A percentile compares a stretch with the other conserved stretches of the same genome.
These are phyloP conservation scores for Myxozyma vanderwaltii DNA, from an alignment of 805 yeast genomes.

Conservation along the genomic window DNA sequence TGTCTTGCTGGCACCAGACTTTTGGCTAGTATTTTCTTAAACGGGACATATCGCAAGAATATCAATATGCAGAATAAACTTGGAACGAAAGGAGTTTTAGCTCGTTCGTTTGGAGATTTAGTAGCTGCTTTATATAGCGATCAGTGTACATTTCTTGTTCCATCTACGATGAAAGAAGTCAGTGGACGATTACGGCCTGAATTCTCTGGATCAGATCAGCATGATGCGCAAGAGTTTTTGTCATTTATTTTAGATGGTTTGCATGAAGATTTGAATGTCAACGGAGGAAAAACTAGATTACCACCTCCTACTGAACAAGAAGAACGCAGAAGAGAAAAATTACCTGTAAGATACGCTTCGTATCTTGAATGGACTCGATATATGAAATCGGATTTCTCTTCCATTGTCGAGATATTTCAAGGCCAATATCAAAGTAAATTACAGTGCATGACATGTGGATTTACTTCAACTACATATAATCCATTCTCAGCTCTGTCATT, in stretches of 20 bases:
- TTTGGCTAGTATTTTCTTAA: conserved; percentile 62
- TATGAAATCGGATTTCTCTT: conserved; percentile 73
- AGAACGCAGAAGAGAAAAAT: conserved; percentile 67
- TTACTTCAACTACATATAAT: conserved; percentile 82
- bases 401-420: conserved; percentile 78
- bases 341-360: conserved; percentile 79
- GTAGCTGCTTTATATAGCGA: conserved; percentile 55
- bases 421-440: conserved; percentile 86
- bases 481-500: conserved; percentile 77
- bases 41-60: conserved; percentile 61
- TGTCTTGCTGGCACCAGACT: conserved; percentile 75
- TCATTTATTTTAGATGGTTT: conserved; percentile 72
- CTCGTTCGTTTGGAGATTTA: conserved; percentile 65
- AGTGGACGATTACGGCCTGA: conserved; percentile 67
- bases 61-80: conserved; percentile 71
- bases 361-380: conserved; percentile 92
- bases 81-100: conserved; percentile 80
- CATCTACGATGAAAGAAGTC: conserved; percentile 64
- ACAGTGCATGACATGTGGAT: conserved; percentile 68
- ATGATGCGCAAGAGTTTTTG: conserved; percentile 82
- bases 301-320: conserved; percentile 69
- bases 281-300: conserved; percentile 56
- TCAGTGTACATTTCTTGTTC: conserved; percentile 55
- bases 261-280: conserved; percentile 79
- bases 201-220: conserved; percentile 72